Conservation (phyloP, 495 filamentous ascomycete genomes). For the Penicillium paradoxum region DNA sequence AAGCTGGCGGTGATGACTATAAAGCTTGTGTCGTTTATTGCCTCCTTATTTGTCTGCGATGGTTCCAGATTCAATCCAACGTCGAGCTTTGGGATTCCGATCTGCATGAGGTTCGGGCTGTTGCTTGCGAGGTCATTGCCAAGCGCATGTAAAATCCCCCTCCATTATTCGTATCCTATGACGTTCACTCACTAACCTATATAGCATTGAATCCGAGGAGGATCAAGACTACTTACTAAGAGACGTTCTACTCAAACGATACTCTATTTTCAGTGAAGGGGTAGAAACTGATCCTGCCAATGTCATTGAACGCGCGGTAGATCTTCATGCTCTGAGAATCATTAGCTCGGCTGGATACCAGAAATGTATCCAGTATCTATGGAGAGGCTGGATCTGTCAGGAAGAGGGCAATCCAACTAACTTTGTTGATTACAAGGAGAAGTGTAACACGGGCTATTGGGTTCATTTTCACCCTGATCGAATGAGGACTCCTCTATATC, state of each 20-base stretch:
- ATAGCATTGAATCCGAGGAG: slow-evolving; percentile 74
- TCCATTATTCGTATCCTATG: neutral
- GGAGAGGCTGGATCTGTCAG: slow-evolving; percentile 94
- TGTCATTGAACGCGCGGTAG: slow-evolving; percentile 86
- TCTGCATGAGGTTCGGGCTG: slow-evolving; percentile 69
- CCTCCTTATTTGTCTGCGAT: slow-evolving; percentile 80
- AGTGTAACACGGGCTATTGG: slow-evolving; percentile 67
- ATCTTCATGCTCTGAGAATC: slow-evolving; percentile 80
- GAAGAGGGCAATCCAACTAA: slow-evolving; percentile 80
- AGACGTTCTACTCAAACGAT: slow-evolving; percentile 82
- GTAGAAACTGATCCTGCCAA: slow-evolving; percentile 71
- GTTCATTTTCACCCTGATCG: slow-evolving; percentile 86
- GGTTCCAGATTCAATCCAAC: slow-evolving; percentile 79
- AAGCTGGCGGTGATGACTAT: slow-evolving; percentile 74
- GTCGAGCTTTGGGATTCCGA: slow-evolving; percentile 89
- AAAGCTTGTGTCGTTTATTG: slow-evolving; percentile 77
- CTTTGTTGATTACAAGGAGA: slow-evolving; percentile 78
- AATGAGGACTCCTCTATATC: slow-evolving; percentile 87
- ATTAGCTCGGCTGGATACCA: slow-evolving; percentile 94
- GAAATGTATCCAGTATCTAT: slow-evolving; percentile 85
- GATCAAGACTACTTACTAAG: slow-evolving; percentile 72
- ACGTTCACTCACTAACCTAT: slow-evolving; percentile 6
- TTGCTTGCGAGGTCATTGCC: slow-evolving; percentile 92
- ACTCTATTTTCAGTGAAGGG: slow-evolving; percentile 70
- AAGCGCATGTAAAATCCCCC: slow-evolving; percentile 61